Percentiles rank a stretch among this genome's conserved stretches.
These are phyloP conservation scores for Potentilla sterilis DNA, from an alignment of 306 rosid genomes.

Conservation along the genomic window DNA sequence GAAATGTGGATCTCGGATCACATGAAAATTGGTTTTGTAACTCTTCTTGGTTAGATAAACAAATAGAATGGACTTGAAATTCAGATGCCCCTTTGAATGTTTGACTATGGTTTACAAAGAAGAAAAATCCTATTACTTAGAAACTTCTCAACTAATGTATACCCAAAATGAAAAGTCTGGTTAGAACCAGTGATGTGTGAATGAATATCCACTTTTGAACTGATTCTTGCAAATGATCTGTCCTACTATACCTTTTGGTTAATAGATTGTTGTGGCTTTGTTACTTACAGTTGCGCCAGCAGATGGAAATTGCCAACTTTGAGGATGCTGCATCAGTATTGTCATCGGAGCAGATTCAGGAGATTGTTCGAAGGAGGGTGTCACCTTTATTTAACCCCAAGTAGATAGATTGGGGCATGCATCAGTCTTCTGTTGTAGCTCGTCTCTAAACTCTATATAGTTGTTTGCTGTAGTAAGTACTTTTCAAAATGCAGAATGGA, in stretches of 20 bases:
- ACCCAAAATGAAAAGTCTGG: background rate
- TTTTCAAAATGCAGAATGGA: background rate
- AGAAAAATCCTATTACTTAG: background rate
- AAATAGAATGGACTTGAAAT: background rate
- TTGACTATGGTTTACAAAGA: background rate
- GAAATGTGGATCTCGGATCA: background rate
- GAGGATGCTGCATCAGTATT: constrained; percentile 51
- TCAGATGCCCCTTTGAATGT: background rate
- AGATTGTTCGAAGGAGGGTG: constrained; percentile 51
- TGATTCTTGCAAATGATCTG: no score
- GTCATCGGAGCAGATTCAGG: constrained; percentile 57
- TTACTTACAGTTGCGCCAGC: constrained; percentile 52
- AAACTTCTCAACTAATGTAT: background rate
- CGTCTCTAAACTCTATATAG: no score
- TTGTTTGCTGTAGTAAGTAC: background rate
- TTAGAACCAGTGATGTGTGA: background rate
- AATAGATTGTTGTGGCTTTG: constrained; percentile 10
- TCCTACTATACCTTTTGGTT: background rate
- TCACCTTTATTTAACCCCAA: background rate
- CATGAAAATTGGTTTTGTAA: background rate
- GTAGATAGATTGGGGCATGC: background rate
- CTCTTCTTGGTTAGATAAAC: background rate
- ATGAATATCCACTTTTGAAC: background rate
- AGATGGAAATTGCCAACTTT: constrained; percentile 58
- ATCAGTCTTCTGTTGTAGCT: background rate